phyloP scores from a whole-genome alignment of 345 rosid genomes.

The Euclidium syriacum region DNA sequence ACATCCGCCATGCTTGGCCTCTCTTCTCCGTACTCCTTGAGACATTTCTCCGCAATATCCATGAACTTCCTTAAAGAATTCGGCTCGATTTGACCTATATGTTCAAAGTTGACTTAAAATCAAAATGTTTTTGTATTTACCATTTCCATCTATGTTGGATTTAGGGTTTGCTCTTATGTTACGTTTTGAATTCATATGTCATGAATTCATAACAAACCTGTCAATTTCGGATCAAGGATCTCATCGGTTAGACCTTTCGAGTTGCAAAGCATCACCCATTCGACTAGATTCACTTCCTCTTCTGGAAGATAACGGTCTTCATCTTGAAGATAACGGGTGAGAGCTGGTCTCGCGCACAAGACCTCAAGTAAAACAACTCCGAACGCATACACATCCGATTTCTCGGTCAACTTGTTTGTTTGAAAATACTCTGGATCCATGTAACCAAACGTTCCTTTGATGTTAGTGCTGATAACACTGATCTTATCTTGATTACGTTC shows the following conservation, averaged over 20 bases:
- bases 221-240: not conserved
- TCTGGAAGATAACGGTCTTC: too few species aligned
- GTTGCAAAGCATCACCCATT: not conserved
- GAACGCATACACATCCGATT: not conserved
- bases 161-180: too few species aligned
- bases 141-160: too few species aligned
- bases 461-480: not conserved
- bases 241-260: not conserved
- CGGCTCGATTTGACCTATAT: too few species aligned
- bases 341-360: not conserved
- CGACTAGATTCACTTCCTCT: not conserved
- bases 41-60: too few species aligned
- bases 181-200: too few species aligned
- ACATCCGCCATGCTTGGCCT: slow-evolving; percentile 48
- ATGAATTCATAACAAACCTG: too few species aligned
- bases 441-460: not conserved
- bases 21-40: slow-evolving; percentile 35
- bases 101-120: too few species aligned
- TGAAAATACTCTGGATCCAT: not conserved
- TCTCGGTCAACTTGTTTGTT: not conserved
- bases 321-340: not conserved
- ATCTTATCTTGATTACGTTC: slow-evolving; percentile 14
- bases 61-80: too few species aligned
- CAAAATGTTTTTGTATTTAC: too few species aligned
- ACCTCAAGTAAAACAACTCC: not conserved